phyloP scores from a whole-genome alignment of 2,329 filamentous ascomycete species.

The Fusarium domesticum region DNA sequence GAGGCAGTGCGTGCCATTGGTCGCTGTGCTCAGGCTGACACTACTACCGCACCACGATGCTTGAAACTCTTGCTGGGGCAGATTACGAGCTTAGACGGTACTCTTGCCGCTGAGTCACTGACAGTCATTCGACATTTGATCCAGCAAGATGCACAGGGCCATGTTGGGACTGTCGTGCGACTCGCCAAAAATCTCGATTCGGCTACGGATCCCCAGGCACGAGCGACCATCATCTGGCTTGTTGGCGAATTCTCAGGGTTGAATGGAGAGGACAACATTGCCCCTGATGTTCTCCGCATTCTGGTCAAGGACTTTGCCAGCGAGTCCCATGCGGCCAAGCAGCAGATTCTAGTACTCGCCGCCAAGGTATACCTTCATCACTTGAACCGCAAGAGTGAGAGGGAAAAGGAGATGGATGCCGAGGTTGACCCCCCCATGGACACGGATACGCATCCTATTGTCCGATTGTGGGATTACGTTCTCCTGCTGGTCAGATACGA shows the following conservation, averaged over 20 bases:
- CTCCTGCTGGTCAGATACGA: constrained; percentile 87
- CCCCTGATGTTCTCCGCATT: constrained; percentile 86
- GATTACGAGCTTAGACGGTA: constrained; percentile 83
- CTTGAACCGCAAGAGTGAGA: constrained; percentile 61
- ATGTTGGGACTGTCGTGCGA: constrained; percentile 81
- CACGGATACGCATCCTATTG: constrained; percentile 59
- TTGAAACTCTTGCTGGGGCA: constrained; percentile 79
- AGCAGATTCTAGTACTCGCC: constrained; percentile 86
- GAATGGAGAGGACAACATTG: constrained; percentile 81
- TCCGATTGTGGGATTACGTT: constrained; percentile 78
- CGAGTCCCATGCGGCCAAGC: constrained; percentile 81
- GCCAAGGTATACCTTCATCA: constrained; percentile 97
- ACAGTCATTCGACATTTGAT: constrained; percentile 96
- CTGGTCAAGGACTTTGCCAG: constrained; percentile 79
- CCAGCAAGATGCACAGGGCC: constrained; percentile 78
- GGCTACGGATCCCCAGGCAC: constrained; percentile 79
- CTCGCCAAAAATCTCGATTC: constrained; percentile 89
- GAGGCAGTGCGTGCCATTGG: constrained; percentile 93
- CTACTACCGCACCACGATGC: constrained; percentile 70
- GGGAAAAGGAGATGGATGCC: constrained; percentile 34
- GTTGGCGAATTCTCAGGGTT: constrained; percentile 89
- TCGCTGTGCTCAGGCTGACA: constrained; percentile 80
- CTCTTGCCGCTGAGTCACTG: constrained; percentile 84
- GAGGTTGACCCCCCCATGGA: constrained; percentile 34
- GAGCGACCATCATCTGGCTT: constrained; percentile 95